Evolutionary conservation across 148 eudicot species (phyloP).

Genomic region (Arbutus unedo): DNA sequence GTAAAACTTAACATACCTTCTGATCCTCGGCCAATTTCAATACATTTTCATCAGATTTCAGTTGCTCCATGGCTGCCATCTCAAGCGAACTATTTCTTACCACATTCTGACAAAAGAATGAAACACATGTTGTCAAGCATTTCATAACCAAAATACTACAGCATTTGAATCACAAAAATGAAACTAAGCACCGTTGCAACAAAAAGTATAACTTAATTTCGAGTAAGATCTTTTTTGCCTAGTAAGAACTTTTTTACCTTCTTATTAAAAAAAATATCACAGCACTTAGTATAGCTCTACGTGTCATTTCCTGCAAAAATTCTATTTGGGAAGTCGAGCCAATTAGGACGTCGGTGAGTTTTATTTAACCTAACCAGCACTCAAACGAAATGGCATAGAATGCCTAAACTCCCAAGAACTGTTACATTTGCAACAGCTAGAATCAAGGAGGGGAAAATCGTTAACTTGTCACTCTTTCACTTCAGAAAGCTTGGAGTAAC

Average conservation of each 20-base stretch:
- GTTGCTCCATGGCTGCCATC: conserved; percentile 67
- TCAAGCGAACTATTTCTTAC: conserved; percentile 56
- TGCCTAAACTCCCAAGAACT: neutral
- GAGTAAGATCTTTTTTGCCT: neutral
- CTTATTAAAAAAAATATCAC: neutral
- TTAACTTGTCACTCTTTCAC: neutral
- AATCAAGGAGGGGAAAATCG: neutral
- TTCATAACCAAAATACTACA: neutral
- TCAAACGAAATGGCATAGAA: neutral
- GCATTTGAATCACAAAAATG: neutral
- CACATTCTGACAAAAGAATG: conserved; percentile 49
- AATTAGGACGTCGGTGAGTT: neutral
- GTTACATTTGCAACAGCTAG: neutral
- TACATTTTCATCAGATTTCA: conserved; percentile 73
- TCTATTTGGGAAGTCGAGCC: neutral
- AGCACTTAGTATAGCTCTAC: neutral
- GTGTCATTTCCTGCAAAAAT: neutral
- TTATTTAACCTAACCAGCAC: neutral
- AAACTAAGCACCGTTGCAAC: neutral
- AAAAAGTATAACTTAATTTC: neutral
- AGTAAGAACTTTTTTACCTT: neutral
- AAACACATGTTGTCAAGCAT: conserved; percentile 20
- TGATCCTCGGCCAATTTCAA: conserved; percentile 82
- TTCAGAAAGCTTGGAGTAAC: neutral
- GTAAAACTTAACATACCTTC: conserved; percentile 37